phyloP scores from a whole-genome alignment of 257 asterid species.

The Penstemon newberryi region DNA sequence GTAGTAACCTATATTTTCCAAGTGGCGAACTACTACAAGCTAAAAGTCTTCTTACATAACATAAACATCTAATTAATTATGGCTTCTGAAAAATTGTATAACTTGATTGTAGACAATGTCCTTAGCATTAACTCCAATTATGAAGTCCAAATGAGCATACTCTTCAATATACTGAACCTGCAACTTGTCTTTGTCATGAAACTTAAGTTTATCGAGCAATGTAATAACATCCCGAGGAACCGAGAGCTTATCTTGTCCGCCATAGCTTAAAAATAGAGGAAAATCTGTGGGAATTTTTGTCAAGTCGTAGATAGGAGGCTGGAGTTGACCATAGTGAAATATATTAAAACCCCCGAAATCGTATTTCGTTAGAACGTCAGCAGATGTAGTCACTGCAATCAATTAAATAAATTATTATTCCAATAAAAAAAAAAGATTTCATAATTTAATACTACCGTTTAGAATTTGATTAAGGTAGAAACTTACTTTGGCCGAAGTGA shows the following conservation, averaged over 20 bases:
- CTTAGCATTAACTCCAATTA: slow-evolving; percentile 51
- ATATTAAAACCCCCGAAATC: no score
- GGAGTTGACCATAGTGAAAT: no score
- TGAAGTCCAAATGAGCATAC: slow-evolving; percentile 71
- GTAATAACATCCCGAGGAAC: slow-evolving; percentile 45
- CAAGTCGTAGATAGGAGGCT: no score
- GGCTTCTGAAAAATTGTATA: slow-evolving; percentile 20
- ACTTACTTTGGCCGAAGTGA: slow-evolving; percentile 72
- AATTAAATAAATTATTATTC: not conserved
- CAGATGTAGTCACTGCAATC: no score
- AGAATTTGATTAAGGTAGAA: not conserved
- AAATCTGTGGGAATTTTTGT: no score
- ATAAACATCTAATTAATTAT: no score
- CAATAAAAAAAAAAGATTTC: not conserved
- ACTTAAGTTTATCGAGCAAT: slow-evolving; percentile 43
- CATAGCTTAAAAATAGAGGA: no score
- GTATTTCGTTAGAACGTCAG: no score
- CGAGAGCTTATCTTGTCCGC: slow-evolving; percentile 29
- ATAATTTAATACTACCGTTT: no score
- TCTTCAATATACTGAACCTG: slow-evolving; percentile 50
- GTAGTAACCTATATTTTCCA: no score
- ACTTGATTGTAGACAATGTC: slow-evolving; percentile 48
- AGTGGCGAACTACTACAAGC: no score
- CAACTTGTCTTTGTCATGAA: slow-evolving; percentile 39
- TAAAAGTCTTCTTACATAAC: no score